Evolutionary conservation across 2,329 filamentous ascomycete genomes (phyloP), one percentile per base, ranked within the genome.

Genomic region (Penicillium decumbens): DNA sequence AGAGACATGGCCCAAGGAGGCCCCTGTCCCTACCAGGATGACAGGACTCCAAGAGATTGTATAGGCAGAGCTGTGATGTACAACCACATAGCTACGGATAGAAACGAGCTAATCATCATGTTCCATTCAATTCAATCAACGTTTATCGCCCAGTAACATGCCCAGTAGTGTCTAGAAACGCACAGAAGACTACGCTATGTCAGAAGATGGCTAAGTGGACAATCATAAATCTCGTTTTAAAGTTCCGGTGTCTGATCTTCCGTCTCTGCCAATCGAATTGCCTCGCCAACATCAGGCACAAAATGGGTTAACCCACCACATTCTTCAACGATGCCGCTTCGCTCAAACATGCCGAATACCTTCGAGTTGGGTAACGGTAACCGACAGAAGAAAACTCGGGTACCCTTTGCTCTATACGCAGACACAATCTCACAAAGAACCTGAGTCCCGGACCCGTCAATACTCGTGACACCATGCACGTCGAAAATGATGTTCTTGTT

Each of bases 401-500:
- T 89, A 0, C 86, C 87, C 4, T 85, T 77, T 29, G 87, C 80
- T n/a, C 84, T 77, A 67, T 97, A 97, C 27, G 77, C 80, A 41
- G 83, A 76, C 13, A 98, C 89, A 58, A 97, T 97, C 71, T 97
- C 93, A 41, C 82, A 80, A 2, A 98, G 76, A 0, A 97, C 92
- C 71, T 97, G 93, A 0, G 89, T 87, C 1, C 92, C 93, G 0
- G 90, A 95, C 5, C 90, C 93, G 66, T 98, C 93, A 61, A 98
- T 84, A 25, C 87, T 87, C 0, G 91, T 95, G 3, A 98, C 93
- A n/a, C 93, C 93, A 60, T 97, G 92, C 6, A 97, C 90, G 66
- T 98, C 93, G 63, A 98, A 97, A 54, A 98, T 90, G 68, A 98
- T 79, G 65, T 95, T 96, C 59, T 84, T 82, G 67, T 96, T 96